Evolutionary conservation across 176 grass and related monocot genomes (phyloP).

Genomic region (Oryza australiensis): DNA sequence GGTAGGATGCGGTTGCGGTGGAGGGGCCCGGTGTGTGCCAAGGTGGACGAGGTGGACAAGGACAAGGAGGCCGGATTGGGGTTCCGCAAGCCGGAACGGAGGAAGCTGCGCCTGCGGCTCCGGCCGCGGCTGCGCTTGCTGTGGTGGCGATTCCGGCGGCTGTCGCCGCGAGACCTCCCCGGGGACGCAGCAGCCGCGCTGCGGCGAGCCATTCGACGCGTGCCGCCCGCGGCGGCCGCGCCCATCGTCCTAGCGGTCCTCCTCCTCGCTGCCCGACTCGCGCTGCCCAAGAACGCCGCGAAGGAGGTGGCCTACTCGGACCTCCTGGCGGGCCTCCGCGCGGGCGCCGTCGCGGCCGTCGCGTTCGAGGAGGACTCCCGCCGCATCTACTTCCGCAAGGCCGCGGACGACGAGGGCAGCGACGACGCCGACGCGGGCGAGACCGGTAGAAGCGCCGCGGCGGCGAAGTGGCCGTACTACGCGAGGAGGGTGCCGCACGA

Average conservation of each 20-base stretch:
- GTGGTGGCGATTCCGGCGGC: conserved; percentile 41
- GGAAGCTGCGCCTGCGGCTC: conserved; percentile 38
- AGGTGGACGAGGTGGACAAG: conserved; percentile 45
- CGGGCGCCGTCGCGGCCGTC: conserved; percentile 47
- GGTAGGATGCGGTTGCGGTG: conserved; percentile 16
- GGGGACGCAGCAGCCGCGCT: conserved; percentile 31
- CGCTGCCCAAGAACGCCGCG: conserved; percentile 52
- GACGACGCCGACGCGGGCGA: conserved; percentile 6
- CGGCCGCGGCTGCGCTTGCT: conserved; percentile 43
- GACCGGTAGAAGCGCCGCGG: neutral
- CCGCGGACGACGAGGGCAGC: conserved; percentile 7
- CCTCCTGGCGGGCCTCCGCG: conserved; percentile 59
- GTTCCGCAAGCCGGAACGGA: conserved; percentile 30
- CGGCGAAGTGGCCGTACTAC: conserved; percentile 56
- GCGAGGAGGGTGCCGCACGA: conserved; percentile 81
- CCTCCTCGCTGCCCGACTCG: conserved; percentile 49
- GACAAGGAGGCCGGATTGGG: conserved; percentile 38
- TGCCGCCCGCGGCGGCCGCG: conserved; percentile 36
- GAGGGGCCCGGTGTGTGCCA: conserved; percentile 36
- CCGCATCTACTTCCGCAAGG: conserved; percentile 74
- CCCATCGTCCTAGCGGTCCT: conserved; percentile 47
- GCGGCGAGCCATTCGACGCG: conserved; percentile 34
- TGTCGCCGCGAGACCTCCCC: conserved; percentile 42
- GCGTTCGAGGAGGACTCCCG: conserved; percentile 88
- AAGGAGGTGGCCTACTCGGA: conserved; percentile 79